Base-by-base conservation (phyloP, 2,329 filamentous ascomycete genomes). In the Phyllosticta citriasiana region DNA sequence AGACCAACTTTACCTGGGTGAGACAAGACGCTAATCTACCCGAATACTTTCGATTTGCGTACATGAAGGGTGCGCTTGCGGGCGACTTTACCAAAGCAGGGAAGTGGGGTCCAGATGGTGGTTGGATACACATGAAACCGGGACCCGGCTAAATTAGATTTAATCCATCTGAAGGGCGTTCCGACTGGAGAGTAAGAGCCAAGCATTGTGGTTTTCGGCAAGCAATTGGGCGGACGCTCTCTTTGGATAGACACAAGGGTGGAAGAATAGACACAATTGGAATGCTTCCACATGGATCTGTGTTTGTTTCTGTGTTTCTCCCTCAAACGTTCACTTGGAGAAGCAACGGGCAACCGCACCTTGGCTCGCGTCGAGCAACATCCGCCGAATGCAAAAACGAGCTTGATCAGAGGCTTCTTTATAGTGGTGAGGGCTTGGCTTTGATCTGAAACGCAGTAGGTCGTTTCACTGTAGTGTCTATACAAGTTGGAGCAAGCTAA, bases 11-110 rank as follows among this genome's bases (percentile, higher is more conserved):
- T 65, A 80, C 81, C 0, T 90, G 87, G 86, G 75, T 74, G 0
- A 78, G 84, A 63, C 69, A 69, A 47, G 63, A 65, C 8, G 62
- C 63, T 19, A 69, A 64, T 5, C 61, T 75, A 54, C 83, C 85
- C 50, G 87, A 91, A 72, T 93, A 91, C 68, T 92, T 93, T 69
- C 77, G 89, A 6, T 93, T 93, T 72, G 88, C 80, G 1, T 91
- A 84, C 68, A 82, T 92, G 79, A 78, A 82, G 57, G 88, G 88
- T 1, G 84, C 82, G 62, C 71, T 71, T 4, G 80, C 79, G 50
- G 85, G 80, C 25, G 89, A 93, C 70, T 93, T 89, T 68, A 90
- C 87, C 14, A 88, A 85, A 73, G 89, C 89, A 0, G 89, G 88
- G 1, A 80, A 78, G 10, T 93, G 89, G 89, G 79, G 79, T 25